phyloP scores from a whole-genome alignment of 2,329 filamentous ascomycete species.

The Talaromyces sp. region DNA sequence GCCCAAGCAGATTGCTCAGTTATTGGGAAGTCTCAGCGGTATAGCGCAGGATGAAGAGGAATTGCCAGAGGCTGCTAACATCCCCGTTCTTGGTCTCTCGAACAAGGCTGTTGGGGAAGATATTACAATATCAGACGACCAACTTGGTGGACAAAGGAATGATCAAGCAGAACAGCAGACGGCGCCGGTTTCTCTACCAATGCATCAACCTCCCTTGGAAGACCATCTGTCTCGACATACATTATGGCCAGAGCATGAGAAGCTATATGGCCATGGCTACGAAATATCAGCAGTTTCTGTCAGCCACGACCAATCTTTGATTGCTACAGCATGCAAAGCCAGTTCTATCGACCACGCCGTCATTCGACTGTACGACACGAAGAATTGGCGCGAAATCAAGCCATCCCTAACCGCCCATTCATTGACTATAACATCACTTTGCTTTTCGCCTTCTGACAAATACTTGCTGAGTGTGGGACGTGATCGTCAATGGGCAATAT shows the following conservation, averaged over 20 bases:
- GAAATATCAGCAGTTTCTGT: slow-evolving; percentile 87
- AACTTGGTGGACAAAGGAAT: slow-evolving; percentile 15
- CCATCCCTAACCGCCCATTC: slow-evolving; percentile 82
- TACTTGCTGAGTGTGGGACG: slow-evolving; percentile 84
- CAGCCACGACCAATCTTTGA: slow-evolving; percentile 68
- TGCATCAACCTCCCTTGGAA: slow-evolving; percentile 77
- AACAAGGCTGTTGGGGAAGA: slow-evolving; percentile 78
- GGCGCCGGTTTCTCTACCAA: slow-evolving; percentile 48
- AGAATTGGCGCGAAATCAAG: slow-evolving; percentile 76
- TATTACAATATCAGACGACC: slow-evolving; percentile 38
- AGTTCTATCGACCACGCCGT: slow-evolving; percentile 93
- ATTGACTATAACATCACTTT: slow-evolving; percentile 77
- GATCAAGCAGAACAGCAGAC: slow-evolving; percentile 25
- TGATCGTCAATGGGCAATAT: slow-evolving; percentile 89
- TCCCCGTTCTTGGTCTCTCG: slow-evolving; percentile 90
- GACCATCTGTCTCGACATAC: slow-evolving; percentile 87
- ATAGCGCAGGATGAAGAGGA: slow-evolving; percentile 47
- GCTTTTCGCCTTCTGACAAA: slow-evolving; percentile 72
- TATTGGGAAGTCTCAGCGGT: slow-evolving; percentile 68
- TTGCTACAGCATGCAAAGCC: slow-evolving; percentile 91
- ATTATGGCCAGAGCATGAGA: slow-evolving; percentile 93
- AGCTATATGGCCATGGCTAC: slow-evolving; percentile 96
- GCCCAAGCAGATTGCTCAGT: slow-evolving; percentile 74
- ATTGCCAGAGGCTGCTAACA: slow-evolving; percentile 85
- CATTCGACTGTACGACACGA: slow-evolving; percentile 84